Base-by-base conservation (phyloP, 805 yeast species). In the Zygosaccharomyces siamensis region DNA sequence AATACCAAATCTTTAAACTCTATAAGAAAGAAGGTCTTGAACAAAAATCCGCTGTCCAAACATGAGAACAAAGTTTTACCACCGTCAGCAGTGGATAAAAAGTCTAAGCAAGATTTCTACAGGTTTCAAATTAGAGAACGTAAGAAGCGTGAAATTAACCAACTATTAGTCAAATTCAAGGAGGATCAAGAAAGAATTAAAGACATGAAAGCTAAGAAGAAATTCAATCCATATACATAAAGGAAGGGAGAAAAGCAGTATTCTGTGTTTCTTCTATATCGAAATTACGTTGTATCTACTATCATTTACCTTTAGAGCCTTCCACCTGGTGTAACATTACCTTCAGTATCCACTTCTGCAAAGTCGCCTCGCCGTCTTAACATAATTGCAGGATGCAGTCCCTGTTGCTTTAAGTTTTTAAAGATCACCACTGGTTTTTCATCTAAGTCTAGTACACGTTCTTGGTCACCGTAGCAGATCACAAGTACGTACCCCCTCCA, bases 71-170 rank as follows among this genome's bases (percentile, higher is more conserved):
- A 57, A 32, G 48, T 47, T 20, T 55, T 40, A 28, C 55, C 60
- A 35, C 54, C 56, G 12, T 44, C 63, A 0, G 81, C 53, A 86
- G 86, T 52, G 74, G 89, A 35, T 56, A 73, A 77, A 70, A 81
- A 84, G 67, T 80, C 77, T 67, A 88, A 90, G 73, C 76, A 78
- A 56, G 98, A 95, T 70, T 93, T 93, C 74, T 93, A 93, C 74
- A 77, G 96, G 60, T 93, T 90, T 80, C 99, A 93, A 72, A 79
- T 93, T 57, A 83, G 99, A 69, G 96, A 93, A 66, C 79, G 81
- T 62, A 92, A 90, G 77, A 93, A 93, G 74, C 80, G 77, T 54
- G 96, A 92, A 68, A 89, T 93, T 87, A 87, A 88, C 63, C 89
- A 87, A 47, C 73, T 93, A 62, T 74, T 93, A 63, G 73, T 69